Evolutionary conservation across 331 rosid species (phyloP), one percentile per base, ranked within the genome.

Genomic region (Stylosanthes scabra): DNA sequence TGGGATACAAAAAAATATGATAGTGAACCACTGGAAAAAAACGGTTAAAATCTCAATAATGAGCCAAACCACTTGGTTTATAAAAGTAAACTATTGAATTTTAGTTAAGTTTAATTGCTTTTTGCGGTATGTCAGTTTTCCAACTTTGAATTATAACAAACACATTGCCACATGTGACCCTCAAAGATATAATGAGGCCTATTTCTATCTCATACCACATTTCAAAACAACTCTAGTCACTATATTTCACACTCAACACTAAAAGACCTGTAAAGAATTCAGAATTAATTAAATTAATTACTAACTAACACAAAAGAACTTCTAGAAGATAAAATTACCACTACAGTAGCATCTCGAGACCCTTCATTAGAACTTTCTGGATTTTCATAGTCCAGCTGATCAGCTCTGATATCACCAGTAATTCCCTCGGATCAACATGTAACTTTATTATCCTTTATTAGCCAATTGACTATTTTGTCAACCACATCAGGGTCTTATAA

Each of bases 401-500:
- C 88, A 44, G 62, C 83, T 72, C 70, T 66, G 78, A 51, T n/a
- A n/a, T 83, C 84, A 72, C 74, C 11, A 54, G 73, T 59, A 11
- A 69, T 51, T 28, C 81, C 89, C 75, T 75, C 89, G 3, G 92
- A 77, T 46, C 93, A 83, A 66, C 90, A 68, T 62, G 74, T 56
- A 63, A 80, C 71, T 87, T 84, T 89, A 63, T 86, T 74, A 70
- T 87, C 91, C 83, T 87, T 95, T 83, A 81, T 89, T n/a, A 95
- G 87, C 99, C 99, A 95, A 72, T 85, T 82, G 68, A 83, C 79
- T 74, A 95, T 83, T 81, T 89, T 95, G 52, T 75, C 65, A 69
- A 51, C 88, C 83, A 95, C 49, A 63, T 87, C 99, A 46, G 96
- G 90, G 61, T 47, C 83, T 81, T 46, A 67, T 78, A 74, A 73